Percentiles rank a stretch among this genome's conserved stretches.
phyloP scores from a whole-genome alignment of 768 basidiomycete genomes.

The Amanita pseudoporphyria region DNA sequence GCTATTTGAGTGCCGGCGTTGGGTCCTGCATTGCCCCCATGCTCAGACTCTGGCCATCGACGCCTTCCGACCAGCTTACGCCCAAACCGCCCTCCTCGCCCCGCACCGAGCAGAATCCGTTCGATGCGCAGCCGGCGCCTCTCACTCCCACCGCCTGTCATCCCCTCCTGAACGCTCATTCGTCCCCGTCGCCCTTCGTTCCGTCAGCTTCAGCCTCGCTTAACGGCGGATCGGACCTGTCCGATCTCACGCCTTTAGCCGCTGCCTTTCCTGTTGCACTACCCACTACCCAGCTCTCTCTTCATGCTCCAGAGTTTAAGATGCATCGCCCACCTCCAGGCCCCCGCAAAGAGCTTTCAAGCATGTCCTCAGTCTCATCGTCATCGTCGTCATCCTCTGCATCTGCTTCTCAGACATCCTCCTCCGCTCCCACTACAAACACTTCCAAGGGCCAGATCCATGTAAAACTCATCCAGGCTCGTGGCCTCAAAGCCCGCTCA shows the following conservation, averaged over 20 bases:
- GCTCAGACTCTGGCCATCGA: constrained; percentile 61
- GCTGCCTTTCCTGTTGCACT: constrained; percentile 44
- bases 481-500: constrained; percentile 67
- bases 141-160: constrained; percentile 26
- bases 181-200: constrained; percentile 15
- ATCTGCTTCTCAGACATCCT: constrained; percentile 22
- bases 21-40: constrained; percentile 25
- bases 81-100: constrained; percentile 37
- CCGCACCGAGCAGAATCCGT: constrained; percentile 43
- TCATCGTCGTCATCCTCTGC: constrained; percentile 32
- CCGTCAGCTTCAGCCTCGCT: constrained; percentile 25
- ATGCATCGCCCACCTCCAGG: constrained; percentile 53
- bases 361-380: constrained; percentile 9
- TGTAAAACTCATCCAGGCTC: constrained; percentile 91
- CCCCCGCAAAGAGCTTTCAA: constrained; percentile 25
- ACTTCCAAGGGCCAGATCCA: constrained; percentile 69
- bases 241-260: constrained; percentile 33
- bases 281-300: constrained; percentile 52
- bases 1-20: background rate
- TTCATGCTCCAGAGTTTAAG: constrained; percentile 81
- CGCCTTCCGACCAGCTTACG: constrained; percentile 46
- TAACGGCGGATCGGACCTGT: constrained; percentile 27
- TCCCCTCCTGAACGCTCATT: constrained; percentile 25
- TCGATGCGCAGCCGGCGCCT: constrained; percentile 31
- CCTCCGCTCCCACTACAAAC: constrained; percentile 23